Evolutionary conservation across 2,329 filamentous ascomycete species (phyloP).

Genomic region (Aspergillus hortae): DNA sequence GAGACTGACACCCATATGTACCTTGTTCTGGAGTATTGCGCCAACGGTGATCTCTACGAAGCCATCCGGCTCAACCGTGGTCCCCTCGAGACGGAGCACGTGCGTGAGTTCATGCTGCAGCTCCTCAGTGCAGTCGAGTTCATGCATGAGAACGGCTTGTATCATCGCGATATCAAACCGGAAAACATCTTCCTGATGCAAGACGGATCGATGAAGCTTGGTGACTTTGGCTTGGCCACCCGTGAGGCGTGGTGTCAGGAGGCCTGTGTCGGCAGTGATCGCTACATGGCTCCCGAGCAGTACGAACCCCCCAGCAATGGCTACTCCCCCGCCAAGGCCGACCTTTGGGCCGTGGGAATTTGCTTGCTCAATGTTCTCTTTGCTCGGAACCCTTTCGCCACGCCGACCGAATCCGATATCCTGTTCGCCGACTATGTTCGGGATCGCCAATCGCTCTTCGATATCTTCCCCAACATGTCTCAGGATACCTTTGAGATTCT

Average conservation of each 20-base stretch:
- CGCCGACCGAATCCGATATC: constrained; percentile 83
- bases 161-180: constrained; percentile 97
- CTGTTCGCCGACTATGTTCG: constrained; percentile 89
- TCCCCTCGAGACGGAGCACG: constrained; percentile 90
- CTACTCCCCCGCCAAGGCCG: constrained; percentile 89
- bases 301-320: constrained; percentile 84
- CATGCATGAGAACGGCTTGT: constrained; percentile 86
- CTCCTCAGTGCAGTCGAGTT: constrained; percentile 84
- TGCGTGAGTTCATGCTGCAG: constrained; percentile 95
- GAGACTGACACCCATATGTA: constrained; percentile 89
- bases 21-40: constrained; percentile 91
- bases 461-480: constrained; percentile 98
- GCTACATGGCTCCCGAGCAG: constrained; percentile 98
- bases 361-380: constrained; percentile 96
- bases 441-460: constrained; percentile 93
- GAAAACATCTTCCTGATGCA: constrained; percentile 97
- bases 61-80: constrained; percentile 86
- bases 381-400: constrained; percentile 92
- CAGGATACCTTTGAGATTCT: constrained; percentile 96
- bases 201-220: constrained; percentile 87
- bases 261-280: constrained; percentile 90
- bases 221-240: constrained; percentile 92
- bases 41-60: constrained; percentile 94
- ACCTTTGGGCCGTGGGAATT: constrained; percentile 96
- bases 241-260: constrained; percentile 88